Evolutionary conservation across 2,329 filamentous ascomycete genomes (phyloP).

Genomic region (Colletotrichum lini): DNA sequence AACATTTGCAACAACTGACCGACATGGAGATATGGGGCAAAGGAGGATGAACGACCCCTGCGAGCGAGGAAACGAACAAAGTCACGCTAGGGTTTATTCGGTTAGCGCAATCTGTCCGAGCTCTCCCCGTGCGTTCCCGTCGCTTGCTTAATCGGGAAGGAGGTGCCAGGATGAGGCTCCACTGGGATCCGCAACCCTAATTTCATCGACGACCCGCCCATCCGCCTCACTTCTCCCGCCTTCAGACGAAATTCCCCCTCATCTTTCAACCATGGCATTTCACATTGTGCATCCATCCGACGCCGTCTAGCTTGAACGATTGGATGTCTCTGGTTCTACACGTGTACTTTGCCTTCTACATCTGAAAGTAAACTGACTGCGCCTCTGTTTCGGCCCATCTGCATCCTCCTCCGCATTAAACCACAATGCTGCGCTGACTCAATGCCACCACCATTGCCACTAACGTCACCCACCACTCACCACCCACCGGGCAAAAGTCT

Average conservation of each 20-base stretch:
- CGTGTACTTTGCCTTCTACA: constrained; percentile 3
- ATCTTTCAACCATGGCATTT: constrained; percentile 16
- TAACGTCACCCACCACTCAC: not conserved
- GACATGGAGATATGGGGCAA: not conserved
- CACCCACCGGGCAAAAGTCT: not conserved
- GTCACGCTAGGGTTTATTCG: not conserved
- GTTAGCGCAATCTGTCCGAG: not conserved
- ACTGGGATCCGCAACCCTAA: not conserved
- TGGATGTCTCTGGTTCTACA: not conserved
- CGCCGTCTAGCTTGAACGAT: not conserved
- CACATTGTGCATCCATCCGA: constrained; percentile 12
- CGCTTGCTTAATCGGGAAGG: not conserved
- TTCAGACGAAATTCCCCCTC: not conserved
- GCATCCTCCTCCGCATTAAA: constrained; percentile 2
- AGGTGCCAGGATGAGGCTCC: not conserved
- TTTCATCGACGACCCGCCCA: not conserved
- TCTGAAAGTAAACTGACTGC: not conserved
- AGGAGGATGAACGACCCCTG: not conserved
- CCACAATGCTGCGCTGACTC: not conserved
- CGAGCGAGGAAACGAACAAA: not conserved
- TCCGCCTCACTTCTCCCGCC: constrained; percentile 3
- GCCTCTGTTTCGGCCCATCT: constrained; percentile 3
- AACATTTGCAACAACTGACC: not conserved
- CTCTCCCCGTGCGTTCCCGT: constrained; percentile 4
- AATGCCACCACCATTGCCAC: not conserved